A percentile compares a stretch with the other conserved stretches of the same genome.
phyloP scores from a whole-genome alignment of 768 basidiomycete genomes.

The Coprinellus micaceus region DNA sequence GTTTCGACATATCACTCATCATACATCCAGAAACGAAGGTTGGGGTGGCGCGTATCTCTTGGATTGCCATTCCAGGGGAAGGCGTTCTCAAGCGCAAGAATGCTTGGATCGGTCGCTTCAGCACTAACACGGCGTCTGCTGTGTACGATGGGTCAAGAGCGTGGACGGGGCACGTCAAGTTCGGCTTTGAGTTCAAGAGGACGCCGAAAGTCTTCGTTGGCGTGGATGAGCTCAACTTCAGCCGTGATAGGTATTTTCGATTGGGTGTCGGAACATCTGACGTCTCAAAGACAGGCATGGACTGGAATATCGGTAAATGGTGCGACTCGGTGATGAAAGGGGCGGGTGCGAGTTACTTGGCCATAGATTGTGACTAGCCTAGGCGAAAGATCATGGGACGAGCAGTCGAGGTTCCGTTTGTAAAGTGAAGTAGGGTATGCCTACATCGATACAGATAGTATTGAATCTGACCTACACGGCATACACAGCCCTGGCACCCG shows the following conservation, averaged over 20 bases:
- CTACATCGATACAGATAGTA: too few species aligned
- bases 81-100: neutral
- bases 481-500: too few species aligned
- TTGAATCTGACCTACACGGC: too few species aligned
- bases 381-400: too few species aligned
- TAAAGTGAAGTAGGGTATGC: too few species aligned
- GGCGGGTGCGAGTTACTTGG: neutral
- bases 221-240: neutral
- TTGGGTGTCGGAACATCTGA: neutral
- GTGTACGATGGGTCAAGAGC: too few species aligned
- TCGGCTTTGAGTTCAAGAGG: neutral
- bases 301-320: constrained; percentile 2
- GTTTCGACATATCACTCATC: neutral
- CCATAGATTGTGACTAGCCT: neutral
- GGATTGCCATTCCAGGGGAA: neutral
- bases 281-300: neutral
- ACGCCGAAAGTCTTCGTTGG: neutral
- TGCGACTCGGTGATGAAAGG: neutral
- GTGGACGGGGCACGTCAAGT: neutral
- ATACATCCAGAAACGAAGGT: neutral
- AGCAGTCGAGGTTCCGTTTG: too few species aligned
- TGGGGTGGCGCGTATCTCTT: neutral
- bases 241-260: neutral
- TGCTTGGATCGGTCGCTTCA: constrained; percentile 2
- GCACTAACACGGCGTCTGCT: neutral